Evolutionary conservation across 2,329 filamentous ascomycete species (phyloP).

Genomic region (Rhexocercosporidium sp.): DNA sequence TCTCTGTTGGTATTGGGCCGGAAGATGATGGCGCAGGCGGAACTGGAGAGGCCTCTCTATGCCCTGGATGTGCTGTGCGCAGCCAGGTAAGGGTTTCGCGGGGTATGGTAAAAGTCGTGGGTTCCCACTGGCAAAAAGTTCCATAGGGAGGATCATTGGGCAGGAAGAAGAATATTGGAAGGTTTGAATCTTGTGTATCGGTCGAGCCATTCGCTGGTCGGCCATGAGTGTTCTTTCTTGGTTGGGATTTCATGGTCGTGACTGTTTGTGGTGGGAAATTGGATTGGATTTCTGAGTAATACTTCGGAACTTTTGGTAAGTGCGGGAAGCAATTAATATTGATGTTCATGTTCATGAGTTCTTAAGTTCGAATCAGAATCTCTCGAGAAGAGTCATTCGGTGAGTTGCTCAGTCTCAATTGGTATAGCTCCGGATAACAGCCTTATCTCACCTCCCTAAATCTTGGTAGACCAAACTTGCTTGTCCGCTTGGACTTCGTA

Average conservation of each 20-base stretch:
- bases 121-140: conserved; percentile 47
- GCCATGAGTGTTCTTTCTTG: conserved; percentile 1
- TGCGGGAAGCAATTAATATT: background rate
- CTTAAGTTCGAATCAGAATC: background rate
- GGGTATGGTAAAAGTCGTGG: conserved; percentile 39
- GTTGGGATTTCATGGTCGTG: conserved; percentile 9
- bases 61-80: conserved; percentile 31
- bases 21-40: conserved; percentile 10
- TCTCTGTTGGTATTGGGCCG: conserved; percentile 24
- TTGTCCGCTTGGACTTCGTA: background rate
- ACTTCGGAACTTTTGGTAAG: background rate
- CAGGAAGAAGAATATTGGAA: conserved; percentile 43
- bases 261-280: background rate
- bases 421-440: background rate
- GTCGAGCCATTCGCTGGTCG: background rate
- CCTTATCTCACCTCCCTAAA: background rate
- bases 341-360: background rate
- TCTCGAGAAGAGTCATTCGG: conserved; percentile 4
- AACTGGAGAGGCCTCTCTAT: background rate
- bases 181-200: conserved; percentile 1
- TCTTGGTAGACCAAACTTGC: background rate
- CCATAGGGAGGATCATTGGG: conserved; percentile 39
- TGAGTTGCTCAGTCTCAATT: background rate
- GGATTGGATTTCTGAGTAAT: background rate
- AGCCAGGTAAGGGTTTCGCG: conserved; percentile 40